Evolutionary conservation across 768 basidiomycete genomes (phyloP).

Genomic region (Panaeolus papilionaceus): DNA sequence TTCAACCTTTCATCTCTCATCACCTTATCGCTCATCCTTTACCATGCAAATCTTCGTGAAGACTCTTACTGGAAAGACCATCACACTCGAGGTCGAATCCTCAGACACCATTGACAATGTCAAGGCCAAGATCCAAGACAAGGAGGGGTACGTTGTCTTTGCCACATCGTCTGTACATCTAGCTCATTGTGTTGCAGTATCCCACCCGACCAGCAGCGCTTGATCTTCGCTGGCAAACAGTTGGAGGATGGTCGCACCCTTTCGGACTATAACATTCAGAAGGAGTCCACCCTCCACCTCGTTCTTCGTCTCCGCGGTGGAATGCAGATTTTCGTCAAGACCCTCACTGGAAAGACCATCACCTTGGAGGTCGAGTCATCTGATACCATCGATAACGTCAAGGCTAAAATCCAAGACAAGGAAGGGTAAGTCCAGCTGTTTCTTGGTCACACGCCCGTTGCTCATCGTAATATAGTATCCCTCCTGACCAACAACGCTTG

Average conservation of each 20-base stretch:
- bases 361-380: conserved; percentile 87
- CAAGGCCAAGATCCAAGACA: conserved; percentile 88
- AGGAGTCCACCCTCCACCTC: conserved; percentile 65
- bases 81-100: conserved; percentile 76
- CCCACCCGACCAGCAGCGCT: conserved; percentile 79
- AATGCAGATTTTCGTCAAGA: conserved; percentile 92
- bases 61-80: conserved; percentile 76
- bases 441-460: conserved; percentile 16
- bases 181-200: conserved; percentile 48
- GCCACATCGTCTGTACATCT: background rate
- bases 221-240: conserved; percentile 87
- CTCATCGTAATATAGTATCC: conserved; percentile 50
- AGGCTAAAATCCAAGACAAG: conserved; percentile 88
- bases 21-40: conserved; percentile 24
- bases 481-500: conserved; percentile 92
- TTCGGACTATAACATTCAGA: conserved; percentile 73
- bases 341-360: conserved; percentile 89
- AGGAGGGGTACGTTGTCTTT: conserved; percentile 66
- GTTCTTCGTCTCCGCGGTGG: conserved; percentile 53
- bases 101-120: conserved; percentile 76
- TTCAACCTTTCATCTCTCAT: conserved; percentile 24
- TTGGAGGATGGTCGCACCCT: conserved; percentile 83
- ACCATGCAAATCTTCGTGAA: conserved; percentile 58
- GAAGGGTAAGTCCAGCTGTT: conserved; percentile 53
- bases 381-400: conserved; percentile 79